These are phyloP conservation scores for Neurospora sp. DNA, from an alignment of 495 filamentous ascomycete genomes.

Conservation along the genomic window DNA sequence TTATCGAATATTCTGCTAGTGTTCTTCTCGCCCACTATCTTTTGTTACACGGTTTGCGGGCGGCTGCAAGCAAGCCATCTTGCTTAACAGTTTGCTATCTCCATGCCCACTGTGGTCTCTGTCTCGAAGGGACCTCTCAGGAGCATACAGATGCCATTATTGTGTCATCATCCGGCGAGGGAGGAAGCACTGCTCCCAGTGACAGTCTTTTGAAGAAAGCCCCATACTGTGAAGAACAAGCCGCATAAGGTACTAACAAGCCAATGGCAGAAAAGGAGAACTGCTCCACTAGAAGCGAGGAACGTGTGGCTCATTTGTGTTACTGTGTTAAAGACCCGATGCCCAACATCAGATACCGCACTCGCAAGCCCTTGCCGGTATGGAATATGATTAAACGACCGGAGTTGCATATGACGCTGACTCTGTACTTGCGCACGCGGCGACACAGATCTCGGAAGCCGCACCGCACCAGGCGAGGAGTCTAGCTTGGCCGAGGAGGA, in stretches of 20 bases:
- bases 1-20: background rate
- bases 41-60: background rate
- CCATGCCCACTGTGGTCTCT: background rate
- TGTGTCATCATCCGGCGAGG: background rate
- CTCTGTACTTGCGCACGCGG: background rate
- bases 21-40: background rate
- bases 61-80: background rate
- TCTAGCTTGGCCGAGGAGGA: background rate
- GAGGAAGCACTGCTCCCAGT: background rate
- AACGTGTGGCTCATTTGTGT: background rate
- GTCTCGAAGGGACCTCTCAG: background rate
- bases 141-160: background rate
- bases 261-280: background rate
- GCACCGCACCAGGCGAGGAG: background rate
- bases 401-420: background rate
- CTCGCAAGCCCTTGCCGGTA: background rate
- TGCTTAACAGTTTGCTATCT: background rate
- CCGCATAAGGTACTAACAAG: background rate
- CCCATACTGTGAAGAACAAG: background rate
- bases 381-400: background rate
- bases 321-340: constrained; percentile 1
- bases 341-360: constrained; percentile 2
- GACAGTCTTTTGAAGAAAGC: background rate
- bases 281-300: background rate
- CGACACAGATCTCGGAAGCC: background rate